These are phyloP conservation scores for Ophiobolus disseminans DNA, from an alignment of 2,329 filamentous ascomycete species.

Conservation along the genomic window DNA sequence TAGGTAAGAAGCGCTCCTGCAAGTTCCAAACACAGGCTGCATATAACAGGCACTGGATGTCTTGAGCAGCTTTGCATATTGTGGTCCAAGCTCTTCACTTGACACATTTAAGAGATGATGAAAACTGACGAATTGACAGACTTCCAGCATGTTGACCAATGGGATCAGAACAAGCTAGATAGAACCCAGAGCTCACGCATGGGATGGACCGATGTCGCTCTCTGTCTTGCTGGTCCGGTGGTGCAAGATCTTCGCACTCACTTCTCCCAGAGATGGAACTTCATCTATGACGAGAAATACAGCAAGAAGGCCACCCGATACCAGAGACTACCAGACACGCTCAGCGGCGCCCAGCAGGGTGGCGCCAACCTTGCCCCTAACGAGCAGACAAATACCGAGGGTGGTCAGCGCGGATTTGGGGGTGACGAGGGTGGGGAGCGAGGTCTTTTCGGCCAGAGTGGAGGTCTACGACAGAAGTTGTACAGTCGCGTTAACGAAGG, in stretches of 20 bases:
- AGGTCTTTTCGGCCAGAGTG: conserved; percentile 38
- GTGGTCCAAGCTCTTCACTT: no score
- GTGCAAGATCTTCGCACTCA: conserved; percentile 77
- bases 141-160: conserved; percentile 78
- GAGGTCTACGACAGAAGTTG: conserved; percentile 40
- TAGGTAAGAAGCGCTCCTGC: conserved; percentile 69
- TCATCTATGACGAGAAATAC: conserved; percentile 86
- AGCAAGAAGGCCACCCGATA: conserved; percentile 62
- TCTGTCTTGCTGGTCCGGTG: conserved; percentile 77
- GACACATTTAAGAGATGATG: no score
- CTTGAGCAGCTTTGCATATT: no score
- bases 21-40: no score
- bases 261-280: conserved; percentile 90
- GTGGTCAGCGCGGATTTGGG: conserved; percentile 47
- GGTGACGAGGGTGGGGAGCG: conserved; percentile 41
- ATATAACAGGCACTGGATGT: not conserved
- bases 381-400: conserved; percentile 44
- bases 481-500: conserved; percentile 32
- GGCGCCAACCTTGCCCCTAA: conserved; percentile 47
- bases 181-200: conserved; percentile 80
- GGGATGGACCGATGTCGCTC: conserved; percentile 89
- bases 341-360: conserved; percentile 42
- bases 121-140: conserved; percentile 49
- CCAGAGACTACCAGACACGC: conserved; percentile 36
- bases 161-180: conserved; percentile 86